These are phyloP conservation scores for Cryptosporidium canis DNA, from an alignment of 169 alveolate species.

Conservation along the genomic window DNA sequence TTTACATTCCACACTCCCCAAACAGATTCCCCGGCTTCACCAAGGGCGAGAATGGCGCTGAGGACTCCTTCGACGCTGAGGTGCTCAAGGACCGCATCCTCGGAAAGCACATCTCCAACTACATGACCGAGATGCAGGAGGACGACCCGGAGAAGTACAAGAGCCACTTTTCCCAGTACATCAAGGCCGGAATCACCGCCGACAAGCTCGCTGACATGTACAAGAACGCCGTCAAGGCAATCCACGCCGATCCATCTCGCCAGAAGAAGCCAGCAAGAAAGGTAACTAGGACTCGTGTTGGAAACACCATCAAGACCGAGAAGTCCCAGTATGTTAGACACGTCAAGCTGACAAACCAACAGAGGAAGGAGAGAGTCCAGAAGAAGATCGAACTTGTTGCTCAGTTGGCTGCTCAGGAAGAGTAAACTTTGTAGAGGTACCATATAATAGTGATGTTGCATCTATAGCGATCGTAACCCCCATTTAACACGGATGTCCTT, in stretches of 20 bases:
- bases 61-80: constrained; percentile 95
- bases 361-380: constrained; percentile 93
- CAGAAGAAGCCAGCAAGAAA: constrained; percentile 85
- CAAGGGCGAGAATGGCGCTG: constrained; percentile 87
- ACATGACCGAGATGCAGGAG: constrained; percentile 95
- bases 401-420: constrained; percentile 62
- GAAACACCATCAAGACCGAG: constrained; percentile 86
- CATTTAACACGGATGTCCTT: not conserved
- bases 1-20: constrained; percentile 98
- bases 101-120: constrained; percentile 97
- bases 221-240: constrained; percentile 95
- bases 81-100: constrained; percentile 97
- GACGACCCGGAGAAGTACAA: constrained; percentile 96
- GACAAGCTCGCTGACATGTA: constrained; percentile 96
- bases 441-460: constrained; percentile 43
- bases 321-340: constrained; percentile 91
- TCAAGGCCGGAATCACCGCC: constrained; percentile 90
- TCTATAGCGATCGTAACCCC: constrained; percentile 48
- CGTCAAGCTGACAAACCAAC: constrained; percentile 89
- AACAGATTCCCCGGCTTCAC: constrained; percentile 99
- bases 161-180: constrained; percentile 94
- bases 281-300: constrained; percentile 84
- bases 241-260: constrained; percentile 91
- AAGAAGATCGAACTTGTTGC: constrained; percentile 90
- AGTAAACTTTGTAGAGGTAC: constrained; percentile 20